phyloP scores from a whole-genome alignment of 148 eudicot species.

The Suaeda aralocaspica region DNA sequence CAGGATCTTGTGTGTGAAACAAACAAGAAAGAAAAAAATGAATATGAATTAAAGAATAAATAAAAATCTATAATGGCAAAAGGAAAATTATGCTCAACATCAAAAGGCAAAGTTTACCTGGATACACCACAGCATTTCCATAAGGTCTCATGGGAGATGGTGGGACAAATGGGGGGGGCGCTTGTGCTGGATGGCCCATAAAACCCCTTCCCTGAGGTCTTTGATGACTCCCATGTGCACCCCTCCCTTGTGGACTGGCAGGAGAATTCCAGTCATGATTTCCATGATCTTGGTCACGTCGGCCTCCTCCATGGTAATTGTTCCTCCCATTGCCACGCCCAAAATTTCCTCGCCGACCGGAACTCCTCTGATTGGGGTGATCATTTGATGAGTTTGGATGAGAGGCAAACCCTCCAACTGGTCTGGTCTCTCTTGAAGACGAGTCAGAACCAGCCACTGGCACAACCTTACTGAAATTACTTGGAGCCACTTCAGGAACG shows the following conservation, averaged over 20 bases:
- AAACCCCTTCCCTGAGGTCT: slow-evolving; percentile 34
- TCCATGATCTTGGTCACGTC: slow-evolving; percentile 36
- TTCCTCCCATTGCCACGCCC: slow-evolving; percentile 49
- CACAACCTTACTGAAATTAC: slow-evolving; percentile 21
- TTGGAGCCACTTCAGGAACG: slow-evolving; percentile 23
- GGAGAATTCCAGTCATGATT: slow-evolving; percentile 22
- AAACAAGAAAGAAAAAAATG: not conserved
- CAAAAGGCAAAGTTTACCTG: slow-evolving; percentile 34
- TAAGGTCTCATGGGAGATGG: slow-evolving; percentile 29
- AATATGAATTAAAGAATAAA: not conserved
- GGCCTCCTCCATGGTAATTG: slow-evolving; percentile 32
- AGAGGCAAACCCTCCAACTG: slow-evolving; percentile 32
- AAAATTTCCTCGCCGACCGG: slow-evolving; percentile 37
- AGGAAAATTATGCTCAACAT: not conserved
- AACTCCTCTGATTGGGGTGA: slow-evolving; percentile 30
- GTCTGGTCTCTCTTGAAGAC: slow-evolving; percentile 28
- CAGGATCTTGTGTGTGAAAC: slow-evolving; percentile 29
- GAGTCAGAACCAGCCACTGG: slow-evolving; percentile 26
- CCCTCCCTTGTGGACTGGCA: slow-evolving; percentile 26
- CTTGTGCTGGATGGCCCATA: slow-evolving; percentile 29
- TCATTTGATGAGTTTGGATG: slow-evolving; percentile 32
- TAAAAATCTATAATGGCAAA: not conserved
- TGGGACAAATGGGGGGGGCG: slow-evolving; percentile 26
- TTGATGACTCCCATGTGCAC: slow-evolving; percentile 31
- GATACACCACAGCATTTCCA: slow-evolving; percentile 31